Base-by-base conservation (phyloP, 2,329 filamentous ascomycete genomes). In the Colletotrichum orbiculare region DNA sequence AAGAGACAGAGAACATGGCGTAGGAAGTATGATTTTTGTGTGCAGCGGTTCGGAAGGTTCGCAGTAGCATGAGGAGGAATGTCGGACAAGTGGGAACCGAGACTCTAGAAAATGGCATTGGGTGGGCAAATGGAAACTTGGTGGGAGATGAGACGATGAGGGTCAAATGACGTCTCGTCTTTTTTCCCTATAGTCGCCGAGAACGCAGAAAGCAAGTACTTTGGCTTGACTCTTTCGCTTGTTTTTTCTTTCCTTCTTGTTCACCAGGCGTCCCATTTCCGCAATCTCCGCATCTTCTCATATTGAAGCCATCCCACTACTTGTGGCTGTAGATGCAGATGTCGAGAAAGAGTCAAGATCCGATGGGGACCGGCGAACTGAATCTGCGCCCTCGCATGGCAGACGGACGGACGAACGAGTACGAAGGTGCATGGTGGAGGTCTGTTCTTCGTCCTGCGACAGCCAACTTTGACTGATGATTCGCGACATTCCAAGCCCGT, bases 391-490 rank as follows among this genome's bases (percentile, higher is more conserved):
- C 25, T 25, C 25, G 25, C 25, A 25, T 25, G 25, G 25, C 25
- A 25, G 25, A 25, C 25, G 25, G 25, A 25, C 4, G 25, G 25
- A 25, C 25, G 25, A 25, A 25, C 25, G 25, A 25, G 25, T 25
- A 25, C 25, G 25, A 25, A 25, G 25, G 4, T 25, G 25, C 25
- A 25, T 25, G 25, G 25, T 25, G 25, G 25, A 47, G n/a, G 47
- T 17, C 17, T 33, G n/a, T 12, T 38, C 41, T 46, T 41, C 35
- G 37, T 48, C 25, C 49, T 64, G 57, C 56, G 47, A 61, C 45
- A 13, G 62, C 41, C 62, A 56, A 61, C 62, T 65, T 42, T 62
- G 62, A 25, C 57, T 46, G 46, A 52, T 48, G 35, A 61, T 17
- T 54, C 17, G 25, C 25, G 42, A 53, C 37, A 52, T 41, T 50